Evolutionary conservation across 305 asterid species (phyloP).

Genomic region (Rubia tinctorum): DNA sequence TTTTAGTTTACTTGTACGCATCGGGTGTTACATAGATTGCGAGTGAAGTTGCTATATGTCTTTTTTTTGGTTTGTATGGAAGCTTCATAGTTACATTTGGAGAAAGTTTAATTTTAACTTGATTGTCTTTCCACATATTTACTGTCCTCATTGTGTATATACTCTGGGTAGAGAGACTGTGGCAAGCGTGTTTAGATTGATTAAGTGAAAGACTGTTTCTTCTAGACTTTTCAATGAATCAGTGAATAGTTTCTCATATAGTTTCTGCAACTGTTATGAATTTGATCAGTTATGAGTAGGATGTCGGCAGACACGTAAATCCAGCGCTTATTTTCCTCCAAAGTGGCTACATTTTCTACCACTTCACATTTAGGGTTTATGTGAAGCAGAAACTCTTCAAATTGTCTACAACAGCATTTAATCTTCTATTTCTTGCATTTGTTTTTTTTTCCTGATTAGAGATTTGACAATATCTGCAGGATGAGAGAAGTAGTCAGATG

Average conservation of each 20-base stretch:
- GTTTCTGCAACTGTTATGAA: no score
- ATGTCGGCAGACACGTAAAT: neutral
- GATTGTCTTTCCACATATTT: neutral
- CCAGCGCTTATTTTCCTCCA: neutral
- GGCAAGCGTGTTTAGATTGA: neutral
- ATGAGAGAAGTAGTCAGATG: constrained; percentile 28
- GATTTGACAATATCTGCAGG: constrained; percentile 42
- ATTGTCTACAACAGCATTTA: neutral
- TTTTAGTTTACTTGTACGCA: neutral
- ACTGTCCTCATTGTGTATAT: neutral
- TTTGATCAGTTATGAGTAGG: constrained; percentile 2
- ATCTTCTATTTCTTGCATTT: neutral
- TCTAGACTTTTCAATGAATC: no score
- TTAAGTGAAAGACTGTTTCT: neutral
- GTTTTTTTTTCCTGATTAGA: neutral
- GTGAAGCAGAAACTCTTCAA: no score
- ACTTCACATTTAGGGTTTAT: neutral
- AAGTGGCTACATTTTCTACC: neutral
- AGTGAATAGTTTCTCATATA: neutral
- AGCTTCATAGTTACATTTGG: neutral
- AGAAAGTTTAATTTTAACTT: neutral
- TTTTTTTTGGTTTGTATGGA: no score
- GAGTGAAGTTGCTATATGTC: no score
- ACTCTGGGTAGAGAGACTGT: neutral
- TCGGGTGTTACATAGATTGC: neutral